Percentiles rank a stretch among this genome's conserved stretches.
phyloP scores from a whole-genome alignment of 2,329 filamentous ascomycete genomes.

The Immersiporthe knoxdaviesiana region DNA sequence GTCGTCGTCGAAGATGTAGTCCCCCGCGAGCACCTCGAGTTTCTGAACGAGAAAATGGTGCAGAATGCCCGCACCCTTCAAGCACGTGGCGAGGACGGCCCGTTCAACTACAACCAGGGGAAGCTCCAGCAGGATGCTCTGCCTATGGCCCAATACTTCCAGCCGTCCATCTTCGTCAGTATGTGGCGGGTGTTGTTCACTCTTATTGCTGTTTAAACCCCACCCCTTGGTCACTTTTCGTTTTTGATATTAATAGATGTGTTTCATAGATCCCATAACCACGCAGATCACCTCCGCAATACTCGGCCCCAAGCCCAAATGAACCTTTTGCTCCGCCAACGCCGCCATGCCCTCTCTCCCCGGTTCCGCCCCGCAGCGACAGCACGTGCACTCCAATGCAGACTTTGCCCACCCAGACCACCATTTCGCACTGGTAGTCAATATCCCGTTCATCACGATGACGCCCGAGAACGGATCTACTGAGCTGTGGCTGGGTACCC shows the following conservation, averaged over 20 bases:
- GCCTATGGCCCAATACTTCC: constrained; percentile 52
- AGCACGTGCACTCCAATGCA: constrained; percentile 63
- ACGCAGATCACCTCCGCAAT: constrained; percentile 59
- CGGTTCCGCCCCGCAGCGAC: constrained; percentile 45
- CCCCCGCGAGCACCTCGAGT: constrained; percentile 54
- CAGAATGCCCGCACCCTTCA: constrained; percentile 58
- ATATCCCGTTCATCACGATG: constrained; percentile 56
- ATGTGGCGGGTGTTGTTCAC: constrained; percentile 32
- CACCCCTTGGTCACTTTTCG: too few species aligned
- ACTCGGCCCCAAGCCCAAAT: constrained; percentile 57
- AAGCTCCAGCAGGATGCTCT: constrained; percentile 66
- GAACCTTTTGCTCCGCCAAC: constrained; percentile 63
- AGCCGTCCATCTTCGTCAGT: constrained; percentile 58
- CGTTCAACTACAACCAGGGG: constrained; percentile 65
- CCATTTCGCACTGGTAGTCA: constrained; percentile 60
- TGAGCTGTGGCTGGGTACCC: constrained; percentile 63
- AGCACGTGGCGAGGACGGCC: constrained; percentile 54
- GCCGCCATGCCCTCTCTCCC: constrained; percentile 56
- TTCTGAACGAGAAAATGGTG: constrained; percentile 62
- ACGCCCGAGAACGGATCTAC: constrained; percentile 58
- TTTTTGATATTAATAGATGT: neutral
- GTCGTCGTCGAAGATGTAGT: constrained; percentile 60
- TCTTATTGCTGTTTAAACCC: neutral
- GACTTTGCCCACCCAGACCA: constrained; percentile 59
- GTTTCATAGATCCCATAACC: constrained; percentile 51